Evolutionary conservation across 2,329 filamentous ascomycete genomes (phyloP).

Genomic region (Albifimbria verrucaria): DNA sequence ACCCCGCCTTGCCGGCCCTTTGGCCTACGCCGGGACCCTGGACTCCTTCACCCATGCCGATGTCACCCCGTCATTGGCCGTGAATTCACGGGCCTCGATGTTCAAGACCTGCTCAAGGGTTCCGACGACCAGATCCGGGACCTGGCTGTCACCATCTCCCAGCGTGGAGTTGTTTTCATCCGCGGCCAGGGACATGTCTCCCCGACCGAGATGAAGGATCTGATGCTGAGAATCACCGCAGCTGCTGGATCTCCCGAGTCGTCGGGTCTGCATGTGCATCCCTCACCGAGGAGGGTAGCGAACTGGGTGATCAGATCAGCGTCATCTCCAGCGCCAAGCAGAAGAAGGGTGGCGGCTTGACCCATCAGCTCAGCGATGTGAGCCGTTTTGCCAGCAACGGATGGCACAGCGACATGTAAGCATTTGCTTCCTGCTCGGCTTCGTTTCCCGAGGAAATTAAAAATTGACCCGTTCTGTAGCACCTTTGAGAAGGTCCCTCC

Average conservation of each 20-base stretch:
- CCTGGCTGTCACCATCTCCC: slow-evolving; percentile 47
- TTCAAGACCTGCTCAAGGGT: slow-evolving; percentile 28
- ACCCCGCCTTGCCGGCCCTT: slow-evolving; percentile 26
- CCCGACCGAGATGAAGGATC: slow-evolving; percentile 33
- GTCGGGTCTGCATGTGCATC: slow-evolving; percentile 52
- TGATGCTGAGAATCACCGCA: slow-evolving; percentile 31
- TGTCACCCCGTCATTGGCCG: slow-evolving; percentile 47
- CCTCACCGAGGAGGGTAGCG: slow-evolving; percentile 49
- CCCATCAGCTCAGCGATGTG: slow-evolving; percentile 47
- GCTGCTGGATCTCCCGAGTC: slow-evolving; percentile 36
- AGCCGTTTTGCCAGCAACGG: slow-evolving; percentile 41
- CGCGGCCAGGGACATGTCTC: slow-evolving; percentile 31
- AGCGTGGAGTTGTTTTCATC: slow-evolving; percentile 35
- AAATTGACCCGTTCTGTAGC: slow-evolving; percentile 13
- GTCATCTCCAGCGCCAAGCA: slow-evolving; percentile 55
- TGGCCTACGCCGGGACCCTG: slow-evolving; percentile 38
- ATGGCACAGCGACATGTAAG: slow-evolving; percentile 51
- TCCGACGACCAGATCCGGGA: slow-evolving; percentile 49
- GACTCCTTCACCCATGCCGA: slow-evolving; percentile 34
- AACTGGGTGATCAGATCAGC: slow-evolving; percentile 52
- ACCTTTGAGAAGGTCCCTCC: slow-evolving; percentile 54
- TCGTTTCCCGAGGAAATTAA: no score
- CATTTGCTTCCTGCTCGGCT: background rate
- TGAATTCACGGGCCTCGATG: slow-evolving; percentile 39
- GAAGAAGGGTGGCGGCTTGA: slow-evolving; percentile 50